Base-by-base conservation (phyloP, 345 rosid species). In the Brassica napus region DNA sequence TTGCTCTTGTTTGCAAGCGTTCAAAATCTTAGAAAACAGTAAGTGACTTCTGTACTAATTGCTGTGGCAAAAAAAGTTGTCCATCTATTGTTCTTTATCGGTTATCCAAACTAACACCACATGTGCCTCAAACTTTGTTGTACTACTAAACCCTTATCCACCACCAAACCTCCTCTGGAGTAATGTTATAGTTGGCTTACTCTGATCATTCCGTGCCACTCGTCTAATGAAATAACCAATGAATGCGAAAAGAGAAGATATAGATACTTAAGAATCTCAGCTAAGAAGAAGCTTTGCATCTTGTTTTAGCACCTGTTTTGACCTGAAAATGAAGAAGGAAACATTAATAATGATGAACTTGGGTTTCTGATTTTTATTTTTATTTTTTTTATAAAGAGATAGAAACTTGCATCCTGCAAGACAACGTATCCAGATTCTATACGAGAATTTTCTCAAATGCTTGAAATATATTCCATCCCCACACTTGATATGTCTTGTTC, bases 381-480 rank as follows among this genome's bases (percentile, higher is more conserved):
- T 23, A 23, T 23, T 23, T 23, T 23, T 23, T 23, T 23, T 23
- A 23, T 23, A 23, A 34, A 2, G 14, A 42, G 44, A 24, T 60
- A 34, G 12, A 72, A 67, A 72, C 59, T 86, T 87, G 93, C 99
- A 86, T 95, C 99, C 59, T 90, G 93, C 44, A 93, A 88, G 77
- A 97, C 99, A 15, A 95, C 98, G 32, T 93, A 95, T 82, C 99
- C 98, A 0, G 89, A 71, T 72, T 91, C 96, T 23, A 87, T 65
- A 12, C 96, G 96, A 28, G 97, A 95, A 82, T 90, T 90, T 84
- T 93, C 75, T 93, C 98, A 77, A 95, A 95, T 47, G 98, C 98
- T 82, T 93, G 86, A 72, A 95, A 95, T 66, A 95, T 95, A 82
- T 91, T 88, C 99, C 99, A 95, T 76, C 93, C 99, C 99, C 98